Conservation (phyloP, 495 filamentous ascomycete species). For the Hypoxylon trugodes region DNA sequence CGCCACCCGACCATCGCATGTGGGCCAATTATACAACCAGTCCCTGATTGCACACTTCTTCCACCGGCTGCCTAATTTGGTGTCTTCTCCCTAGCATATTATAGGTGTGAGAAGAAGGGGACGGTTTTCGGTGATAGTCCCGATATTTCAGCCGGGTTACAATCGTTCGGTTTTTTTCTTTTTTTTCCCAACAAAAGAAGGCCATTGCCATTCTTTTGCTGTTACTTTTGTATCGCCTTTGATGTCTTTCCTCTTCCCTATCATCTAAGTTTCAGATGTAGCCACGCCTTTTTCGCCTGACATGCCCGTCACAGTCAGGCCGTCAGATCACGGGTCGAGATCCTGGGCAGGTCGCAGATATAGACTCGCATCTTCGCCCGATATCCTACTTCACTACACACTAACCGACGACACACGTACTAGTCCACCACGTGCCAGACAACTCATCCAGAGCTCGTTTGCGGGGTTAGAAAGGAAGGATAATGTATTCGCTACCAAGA, state of each 20-base stretch:
- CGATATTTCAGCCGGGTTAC: conserved; percentile 21
- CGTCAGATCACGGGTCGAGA: conserved; percentile 38
- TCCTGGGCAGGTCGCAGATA: conserved; percentile 41
- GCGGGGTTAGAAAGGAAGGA: conserved; percentile 35
- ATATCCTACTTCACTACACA: conserved; percentile 36
- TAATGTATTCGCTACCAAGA: conserved; percentile 49
- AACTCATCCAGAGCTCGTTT: conserved; percentile 48
- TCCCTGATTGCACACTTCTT: conserved; percentile 36
- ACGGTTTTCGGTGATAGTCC: conserved; percentile 27
- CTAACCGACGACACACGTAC: conserved; percentile 39
- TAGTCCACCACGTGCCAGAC: conserved; percentile 35
- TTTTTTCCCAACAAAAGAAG: conserved; percentile 20
- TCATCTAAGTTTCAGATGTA: conserved; percentile 35
- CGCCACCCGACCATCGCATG: conserved; percentile 40
- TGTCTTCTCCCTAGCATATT: conserved; percentile 14
- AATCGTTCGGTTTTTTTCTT: no score
- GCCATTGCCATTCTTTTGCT: conserved; percentile 13
- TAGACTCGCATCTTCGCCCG: conserved; percentile 34
- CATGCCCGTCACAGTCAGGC: conserved; percentile 41
- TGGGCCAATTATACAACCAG: conserved; percentile 38
- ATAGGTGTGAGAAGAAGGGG: conserved; percentile 25
- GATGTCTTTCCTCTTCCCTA: conserved; percentile 3
- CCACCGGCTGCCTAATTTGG: conserved; percentile 42
- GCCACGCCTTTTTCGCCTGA: conserved; percentile 34
- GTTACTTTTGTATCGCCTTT: conserved; percentile 4